phyloP scores from a whole-genome alignment of 768 basidiomycete species.

The Pleurotus citrinopileatus region DNA sequence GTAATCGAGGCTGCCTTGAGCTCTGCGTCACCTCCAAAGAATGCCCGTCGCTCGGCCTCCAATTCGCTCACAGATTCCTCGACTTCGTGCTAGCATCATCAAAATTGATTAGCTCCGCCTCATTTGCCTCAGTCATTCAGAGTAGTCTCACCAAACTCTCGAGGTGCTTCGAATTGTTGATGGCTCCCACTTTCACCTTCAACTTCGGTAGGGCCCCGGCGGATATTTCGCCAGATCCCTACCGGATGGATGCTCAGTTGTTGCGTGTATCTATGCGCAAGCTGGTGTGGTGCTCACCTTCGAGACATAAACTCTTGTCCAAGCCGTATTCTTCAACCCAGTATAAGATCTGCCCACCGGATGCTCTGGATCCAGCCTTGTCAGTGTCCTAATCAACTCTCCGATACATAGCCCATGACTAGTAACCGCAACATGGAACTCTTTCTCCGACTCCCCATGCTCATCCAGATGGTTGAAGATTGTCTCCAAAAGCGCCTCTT shows the following conservation, averaged over 20 bases:
- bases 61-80: slow-evolving; percentile 15
- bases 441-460: slow-evolving; percentile 30
- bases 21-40: not conserved
- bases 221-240: no score
- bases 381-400: slow-evolving; percentile 53
- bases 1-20: not conserved
- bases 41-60: slow-evolving; percentile 15
- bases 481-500: slow-evolving; percentile 46
- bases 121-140: slow-evolving; percentile 1
- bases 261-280: not conserved
- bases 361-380: slow-evolving; percentile 48
- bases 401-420: slow-evolving; percentile 76
- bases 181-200: slow-evolving; percentile 1
- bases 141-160: not conserved
- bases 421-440: slow-evolving; percentile 61
- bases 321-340: slow-evolving; percentile 72
- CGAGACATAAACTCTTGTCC: slow-evolving; percentile 54
- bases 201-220: not conserved
- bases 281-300: slow-evolving; percentile 32
- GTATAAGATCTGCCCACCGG: slow-evolving; percentile 30
- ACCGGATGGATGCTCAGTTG: not conserved
- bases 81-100: slow-evolving; percentile 18
- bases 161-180: slow-evolving; percentile 6
- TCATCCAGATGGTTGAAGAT: slow-evolving; percentile 54
- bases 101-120: slow-evolving; percentile 3